Conservation (phyloP, 768 basidiomycete genomes). For the Boletus fagicola region DNA sequence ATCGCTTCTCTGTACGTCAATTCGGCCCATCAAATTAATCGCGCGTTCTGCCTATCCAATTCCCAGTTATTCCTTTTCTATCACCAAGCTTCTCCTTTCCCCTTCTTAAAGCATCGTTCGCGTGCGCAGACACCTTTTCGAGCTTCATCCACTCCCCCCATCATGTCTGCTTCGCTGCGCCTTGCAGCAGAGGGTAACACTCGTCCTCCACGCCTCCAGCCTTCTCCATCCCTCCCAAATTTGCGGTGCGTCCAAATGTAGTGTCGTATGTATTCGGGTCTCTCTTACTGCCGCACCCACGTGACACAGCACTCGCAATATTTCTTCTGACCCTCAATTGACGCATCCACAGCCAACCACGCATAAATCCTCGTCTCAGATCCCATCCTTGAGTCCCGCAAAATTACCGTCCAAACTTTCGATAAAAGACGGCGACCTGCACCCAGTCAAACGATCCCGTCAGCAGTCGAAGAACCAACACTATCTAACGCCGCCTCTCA, state of each 20-base stretch:
- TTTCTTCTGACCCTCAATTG: slow-evolving; percentile 28
- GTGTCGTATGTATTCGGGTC: not conserved
- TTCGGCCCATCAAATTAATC: slow-evolving; percentile 32
- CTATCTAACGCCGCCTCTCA: slow-evolving; percentile 67
- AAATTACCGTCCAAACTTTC: slow-evolving; percentile 10
- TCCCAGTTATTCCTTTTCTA: slow-evolving; percentile 35
- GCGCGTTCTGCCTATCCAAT: slow-evolving; percentile 30
- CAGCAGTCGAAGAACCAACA: slow-evolving; percentile 31
- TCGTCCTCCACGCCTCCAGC: slow-evolving; percentile 53
- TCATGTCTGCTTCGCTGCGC: slow-evolving; percentile 31
- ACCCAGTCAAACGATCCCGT: slow-evolving; percentile 14
- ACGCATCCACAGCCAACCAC: slow-evolving; percentile 26
- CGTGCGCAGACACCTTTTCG: slow-evolving; percentile 30
- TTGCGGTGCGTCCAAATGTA: slow-evolving; percentile 46
- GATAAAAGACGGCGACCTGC: slow-evolving; percentile 21
- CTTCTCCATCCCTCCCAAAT: slow-evolving; percentile 70
- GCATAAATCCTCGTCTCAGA: slow-evolving; percentile 21
- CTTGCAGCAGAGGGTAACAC: slow-evolving; percentile 16
- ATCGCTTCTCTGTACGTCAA: slow-evolving; percentile 39
- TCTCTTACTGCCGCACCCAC: slow-evolving; percentile 20
- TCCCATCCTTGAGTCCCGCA: slow-evolving; percentile 13
- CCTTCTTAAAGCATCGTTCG: slow-evolving; percentile 33
- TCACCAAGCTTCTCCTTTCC: slow-evolving; percentile 31
- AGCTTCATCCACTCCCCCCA: slow-evolving; percentile 26
- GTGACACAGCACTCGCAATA: slow-evolving; percentile 25